Percentiles rank a stretch among this genome's conserved stretches.
Conservation (phyloP, 1,139 yeast species). For the Eremothecium coryli region DNA sequence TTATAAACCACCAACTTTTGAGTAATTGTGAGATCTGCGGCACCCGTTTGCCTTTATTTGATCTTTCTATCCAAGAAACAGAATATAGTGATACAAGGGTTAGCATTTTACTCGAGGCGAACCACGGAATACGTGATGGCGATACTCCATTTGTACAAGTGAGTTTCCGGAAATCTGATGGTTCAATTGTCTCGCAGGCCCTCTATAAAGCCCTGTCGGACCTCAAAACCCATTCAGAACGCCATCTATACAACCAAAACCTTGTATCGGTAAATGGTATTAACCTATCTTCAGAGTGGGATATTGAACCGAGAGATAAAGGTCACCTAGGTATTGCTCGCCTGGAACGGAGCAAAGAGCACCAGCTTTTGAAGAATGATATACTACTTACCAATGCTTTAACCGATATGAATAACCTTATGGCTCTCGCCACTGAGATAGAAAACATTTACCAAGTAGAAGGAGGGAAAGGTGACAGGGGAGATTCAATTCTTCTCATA, state of each 20-base stretch:
- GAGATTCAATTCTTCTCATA: conserved; percentile 25
- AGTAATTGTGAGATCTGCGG: conserved; percentile 84
- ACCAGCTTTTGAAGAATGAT: conserved; percentile 52
- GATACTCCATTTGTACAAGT: conserved; percentile 40
- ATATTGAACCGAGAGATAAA: conserved; percentile 14
- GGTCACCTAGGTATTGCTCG: conserved; percentile 55
- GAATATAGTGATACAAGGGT: conserved; percentile 26
- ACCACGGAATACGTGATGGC: conserved; percentile 28
- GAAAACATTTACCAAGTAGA: conserved; percentile 39
- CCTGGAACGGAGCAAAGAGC: conserved; percentile 51
- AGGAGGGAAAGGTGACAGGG: conserved; percentile 14
- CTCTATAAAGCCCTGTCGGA: conserved; percentile 39
- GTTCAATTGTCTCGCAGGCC: conserved; percentile 38
- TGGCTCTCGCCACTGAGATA: conserved; percentile 71
- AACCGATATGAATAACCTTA: conserved; percentile 66
- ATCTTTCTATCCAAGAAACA: conserved; percentile 11
- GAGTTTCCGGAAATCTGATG: conserved; percentile 58
- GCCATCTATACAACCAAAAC: conserved; percentile 24
- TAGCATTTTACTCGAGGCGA: conserved; percentile 23
- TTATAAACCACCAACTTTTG: conserved; percentile 73
- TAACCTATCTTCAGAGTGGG: conserved; percentile 9
- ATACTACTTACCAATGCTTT: conserved; percentile 57
- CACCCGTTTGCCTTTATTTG: conserved; percentile 38
- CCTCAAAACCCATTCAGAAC: conserved; percentile 38
- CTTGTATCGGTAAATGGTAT: conserved; percentile 23